Evolutionary conservation across 169 alveolate species (phyloP).

Genomic region (Cryptosporidium viatorum): DNA sequence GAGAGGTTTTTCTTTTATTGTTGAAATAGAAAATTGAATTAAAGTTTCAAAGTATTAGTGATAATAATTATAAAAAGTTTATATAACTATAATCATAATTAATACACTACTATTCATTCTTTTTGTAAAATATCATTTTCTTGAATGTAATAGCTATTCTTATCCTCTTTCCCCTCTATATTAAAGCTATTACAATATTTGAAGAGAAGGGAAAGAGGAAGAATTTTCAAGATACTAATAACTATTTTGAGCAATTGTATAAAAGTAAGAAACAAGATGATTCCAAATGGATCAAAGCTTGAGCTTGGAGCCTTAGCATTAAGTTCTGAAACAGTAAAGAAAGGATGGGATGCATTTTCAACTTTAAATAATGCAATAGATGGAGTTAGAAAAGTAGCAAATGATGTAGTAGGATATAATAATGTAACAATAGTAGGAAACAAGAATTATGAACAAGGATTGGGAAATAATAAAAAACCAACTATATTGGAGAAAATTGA

Average conservation of each 20-base stretch:
- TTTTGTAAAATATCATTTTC: too few species aligned
- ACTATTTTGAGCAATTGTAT: background rate
- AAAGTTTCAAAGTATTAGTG: too few species aligned
- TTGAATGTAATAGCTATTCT: background rate
- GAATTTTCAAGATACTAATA: too few species aligned
- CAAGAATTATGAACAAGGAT: background rate
- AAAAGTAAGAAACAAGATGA: background rate
- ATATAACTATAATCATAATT: too few species aligned
- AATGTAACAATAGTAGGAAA: background rate
- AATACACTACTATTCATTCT: too few species aligned
- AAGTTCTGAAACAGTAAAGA: constrained; percentile 2
- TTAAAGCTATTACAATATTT: too few species aligned
- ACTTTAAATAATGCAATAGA: constrained; percentile 46
- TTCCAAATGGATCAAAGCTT: constrained; percentile 5
- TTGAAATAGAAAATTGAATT: too few species aligned
- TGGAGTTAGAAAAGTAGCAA: constrained; percentile 18
- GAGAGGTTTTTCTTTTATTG: background rate
- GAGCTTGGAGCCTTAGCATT: background rate
- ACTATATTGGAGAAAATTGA: background rate
- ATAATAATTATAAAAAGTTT: too few species aligned
- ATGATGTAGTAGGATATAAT: background rate
- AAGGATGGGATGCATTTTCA: constrained; percentile 20
- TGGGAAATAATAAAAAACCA: background rate
- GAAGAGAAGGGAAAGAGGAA: background rate
- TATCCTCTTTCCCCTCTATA: background rate